Evolutionary conservation across 2,329 filamentous ascomycete genomes (phyloP).

Genomic region (Monosporascus sp.): DNA sequence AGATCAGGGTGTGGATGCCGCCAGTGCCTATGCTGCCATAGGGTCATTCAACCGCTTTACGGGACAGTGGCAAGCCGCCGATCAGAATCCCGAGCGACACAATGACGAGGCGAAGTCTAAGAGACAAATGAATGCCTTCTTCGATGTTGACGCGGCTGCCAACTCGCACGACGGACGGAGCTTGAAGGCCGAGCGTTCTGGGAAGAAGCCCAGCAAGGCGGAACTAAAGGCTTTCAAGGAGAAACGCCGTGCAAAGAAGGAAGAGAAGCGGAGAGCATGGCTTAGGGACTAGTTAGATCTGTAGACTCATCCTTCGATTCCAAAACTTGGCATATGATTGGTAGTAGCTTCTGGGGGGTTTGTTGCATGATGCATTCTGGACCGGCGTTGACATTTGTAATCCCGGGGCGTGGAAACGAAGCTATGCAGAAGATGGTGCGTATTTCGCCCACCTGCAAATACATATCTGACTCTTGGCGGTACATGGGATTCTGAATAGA

Average conservation of each 20-base stretch:
- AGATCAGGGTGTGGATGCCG: slow-evolving; percentile 25
- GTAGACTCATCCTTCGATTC: neutral
- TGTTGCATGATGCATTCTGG: neutral
- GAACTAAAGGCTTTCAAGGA: slow-evolving; percentile 90
- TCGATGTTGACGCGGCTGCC: slow-evolving; percentile 90
- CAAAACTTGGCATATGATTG: neutral
- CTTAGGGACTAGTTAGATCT: slow-evolving; percentile 66
- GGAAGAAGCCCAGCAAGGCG: slow-evolving; percentile 76
- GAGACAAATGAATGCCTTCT: slow-evolving; percentile 89
- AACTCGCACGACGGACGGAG: slow-evolving; percentile 87
- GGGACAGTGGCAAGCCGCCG: slow-evolving; percentile 68
- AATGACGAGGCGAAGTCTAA: slow-evolving; percentile 82
- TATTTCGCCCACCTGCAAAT: neutral
- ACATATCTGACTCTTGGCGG: neutral
- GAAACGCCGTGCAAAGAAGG: slow-evolving; percentile 82
- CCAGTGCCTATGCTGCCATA: slow-evolving; percentile 55
- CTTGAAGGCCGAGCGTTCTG: slow-evolving; percentile 81
- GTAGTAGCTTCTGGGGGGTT: too few relatives aligned
- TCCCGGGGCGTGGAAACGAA: neutral
- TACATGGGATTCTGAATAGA: neutral
- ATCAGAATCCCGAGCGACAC: slow-evolving; percentile 67
- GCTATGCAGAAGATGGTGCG: neutral
- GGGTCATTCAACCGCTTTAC: slow-evolving; percentile 90
- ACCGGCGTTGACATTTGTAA: neutral
- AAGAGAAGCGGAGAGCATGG: slow-evolving; percentile 92